These are phyloP conservation scores for Amaranthus hypochondriacus DNA, from an alignment of 148 eudicot species.

Conservation along the genomic window DNA sequence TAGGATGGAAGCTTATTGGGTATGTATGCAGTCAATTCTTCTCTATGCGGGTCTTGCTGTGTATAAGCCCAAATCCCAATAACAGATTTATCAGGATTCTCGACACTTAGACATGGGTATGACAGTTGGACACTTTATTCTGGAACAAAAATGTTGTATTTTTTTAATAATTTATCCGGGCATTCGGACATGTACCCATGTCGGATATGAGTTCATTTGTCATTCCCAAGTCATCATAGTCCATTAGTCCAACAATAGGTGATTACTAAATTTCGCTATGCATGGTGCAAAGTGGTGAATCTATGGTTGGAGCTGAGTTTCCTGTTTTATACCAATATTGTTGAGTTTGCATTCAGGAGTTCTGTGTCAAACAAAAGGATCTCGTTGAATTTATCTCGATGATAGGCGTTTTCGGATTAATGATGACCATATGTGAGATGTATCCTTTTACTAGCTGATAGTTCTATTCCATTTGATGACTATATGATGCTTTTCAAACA, in stretches of 20 bases:
- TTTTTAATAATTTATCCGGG: background rate
- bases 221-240: no score
- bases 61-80: no score
- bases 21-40: no score
- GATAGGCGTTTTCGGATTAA: conserved; percentile 75
- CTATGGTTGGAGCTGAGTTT: background rate
- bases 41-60: no score
- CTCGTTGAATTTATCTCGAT: conserved; percentile 66
- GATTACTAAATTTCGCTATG: no score
- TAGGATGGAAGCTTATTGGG: no score
- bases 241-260: no score
- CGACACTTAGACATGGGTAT: background rate
- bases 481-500: background rate
- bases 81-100: background rate
- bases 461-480: background rate
- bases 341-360: conserved; percentile 49
- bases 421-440: conserved; percentile 65
- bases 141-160: background rate
- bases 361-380: conserved; percentile 65
- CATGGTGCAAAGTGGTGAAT: no score
- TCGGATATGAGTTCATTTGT: background rate
- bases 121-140: background rate
- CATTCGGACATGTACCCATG: background rate
- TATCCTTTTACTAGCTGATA: conserved; percentile 45
- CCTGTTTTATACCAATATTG: no score